Evolutionary conservation across 2,329 filamentous ascomycete genomes (phyloP).

Genomic region (Aspergillus thermomutatus): DNA sequence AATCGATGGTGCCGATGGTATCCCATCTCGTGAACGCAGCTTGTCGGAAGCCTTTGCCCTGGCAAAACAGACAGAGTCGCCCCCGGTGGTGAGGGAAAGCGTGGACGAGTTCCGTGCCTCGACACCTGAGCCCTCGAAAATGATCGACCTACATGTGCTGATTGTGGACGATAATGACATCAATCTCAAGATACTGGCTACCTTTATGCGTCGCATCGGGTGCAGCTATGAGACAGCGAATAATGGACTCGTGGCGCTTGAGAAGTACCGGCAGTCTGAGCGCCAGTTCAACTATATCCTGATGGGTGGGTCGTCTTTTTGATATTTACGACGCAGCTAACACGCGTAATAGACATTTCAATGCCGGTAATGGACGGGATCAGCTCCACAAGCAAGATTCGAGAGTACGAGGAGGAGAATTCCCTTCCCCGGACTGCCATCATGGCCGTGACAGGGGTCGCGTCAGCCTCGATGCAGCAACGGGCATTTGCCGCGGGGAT

Average conservation of each 20-base stretch:
- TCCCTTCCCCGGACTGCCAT: slow-evolving; percentile 20
- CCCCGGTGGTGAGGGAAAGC: slow-evolving; percentile 13
- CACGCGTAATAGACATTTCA: slow-evolving; percentile 36
- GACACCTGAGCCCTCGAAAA: neutral
- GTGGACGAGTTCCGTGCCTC: slow-evolving; percentile 9
- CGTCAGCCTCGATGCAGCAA: slow-evolving; percentile 30
- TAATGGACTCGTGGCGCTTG: slow-evolving; percentile 38
- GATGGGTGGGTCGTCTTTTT: slow-evolving; percentile 25
- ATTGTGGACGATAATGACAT: slow-evolving; percentile 44
- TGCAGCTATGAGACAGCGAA: slow-evolving; percentile 35
- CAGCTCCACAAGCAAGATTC: slow-evolving; percentile 40
- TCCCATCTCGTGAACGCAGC: slow-evolving; percentile 6
- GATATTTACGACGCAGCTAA: neutral
- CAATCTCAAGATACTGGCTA: slow-evolving; percentile 38
- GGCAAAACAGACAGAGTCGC: slow-evolving; percentile 12
- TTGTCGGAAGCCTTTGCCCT: slow-evolving; percentile 15
- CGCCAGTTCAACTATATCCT: slow-evolving; percentile 35
- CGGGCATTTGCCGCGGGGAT: slow-evolving; percentile 28
- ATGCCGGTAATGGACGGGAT: slow-evolving; percentile 47
- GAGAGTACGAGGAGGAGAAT: slow-evolving; percentile 31
- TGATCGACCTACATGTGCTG: slow-evolving; percentile 24
- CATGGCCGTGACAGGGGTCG: slow-evolving; percentile 32
- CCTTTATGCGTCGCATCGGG: slow-evolving; percentile 38
- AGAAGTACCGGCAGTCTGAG: slow-evolving; percentile 29
- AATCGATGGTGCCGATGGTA: neutral